Percentiles rank a stretch among this genome's conserved stretches.
These are phyloP conservation scores for Mucuna pruriens DNA, from an alignment of 306 rosid species.

Conservation along the genomic window DNA sequence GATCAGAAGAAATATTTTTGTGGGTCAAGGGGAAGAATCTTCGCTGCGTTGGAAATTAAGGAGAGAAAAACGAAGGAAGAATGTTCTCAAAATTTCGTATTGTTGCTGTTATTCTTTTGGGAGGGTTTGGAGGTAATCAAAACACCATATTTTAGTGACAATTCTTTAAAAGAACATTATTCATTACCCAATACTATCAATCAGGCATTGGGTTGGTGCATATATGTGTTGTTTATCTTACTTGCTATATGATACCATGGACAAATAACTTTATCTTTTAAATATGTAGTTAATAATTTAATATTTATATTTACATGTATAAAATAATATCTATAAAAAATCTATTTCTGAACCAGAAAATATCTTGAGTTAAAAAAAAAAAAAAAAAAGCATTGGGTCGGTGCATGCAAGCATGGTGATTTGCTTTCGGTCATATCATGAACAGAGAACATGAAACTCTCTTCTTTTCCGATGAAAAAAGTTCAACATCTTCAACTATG, in stretches of 20 bases:
- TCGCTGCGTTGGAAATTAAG: neutral
- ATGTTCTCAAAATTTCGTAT: neutral
- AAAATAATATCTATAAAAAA: too few species aligned
- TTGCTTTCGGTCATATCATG: slow-evolving; percentile 13
- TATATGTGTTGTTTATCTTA: too few species aligned
- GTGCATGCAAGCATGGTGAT: slow-evolving; percentile 13
- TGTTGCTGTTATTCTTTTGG: neutral
- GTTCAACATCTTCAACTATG: neutral
- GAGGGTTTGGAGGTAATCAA: neutral
- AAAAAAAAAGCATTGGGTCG: neutral
- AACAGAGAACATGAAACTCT: neutral
- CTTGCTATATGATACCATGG: too few species aligned
- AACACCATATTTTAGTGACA: neutral
- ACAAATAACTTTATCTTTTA: too few species aligned
- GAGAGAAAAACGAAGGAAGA: neutral
- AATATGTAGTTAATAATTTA: too few species aligned
- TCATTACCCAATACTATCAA: neutral
- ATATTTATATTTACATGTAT: too few species aligned
- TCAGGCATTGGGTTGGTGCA: neutral
- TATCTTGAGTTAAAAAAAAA: too few species aligned
- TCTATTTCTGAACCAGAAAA: too few species aligned
- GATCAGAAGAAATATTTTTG: neutral
- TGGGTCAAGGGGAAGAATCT: neutral
- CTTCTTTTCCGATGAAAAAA: neutral
- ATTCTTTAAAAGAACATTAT: neutral